phyloP scores from a whole-genome alignment of 148 eudicot species.

The Nepenthes gracilis region DNA sequence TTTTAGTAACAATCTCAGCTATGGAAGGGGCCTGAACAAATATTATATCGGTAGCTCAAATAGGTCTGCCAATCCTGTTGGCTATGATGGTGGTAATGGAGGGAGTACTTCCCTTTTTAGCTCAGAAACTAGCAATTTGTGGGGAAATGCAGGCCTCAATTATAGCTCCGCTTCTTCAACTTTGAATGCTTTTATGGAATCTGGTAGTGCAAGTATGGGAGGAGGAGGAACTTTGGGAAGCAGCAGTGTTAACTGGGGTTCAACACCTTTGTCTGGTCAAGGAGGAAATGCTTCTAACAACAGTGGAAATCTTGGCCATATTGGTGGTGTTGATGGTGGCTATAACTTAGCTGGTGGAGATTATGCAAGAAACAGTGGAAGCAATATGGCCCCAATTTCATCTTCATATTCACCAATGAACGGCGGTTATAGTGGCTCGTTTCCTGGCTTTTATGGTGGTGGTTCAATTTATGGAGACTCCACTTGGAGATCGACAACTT shows the following conservation, averaged over 20 bases:
- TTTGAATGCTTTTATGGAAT: conserved; percentile 22
- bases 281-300: conserved; percentile 23
- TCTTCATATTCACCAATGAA: conserved; percentile 29
- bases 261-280: conserved; percentile 22
- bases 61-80: conserved; percentile 20
- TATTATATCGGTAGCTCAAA: conserved; percentile 21
- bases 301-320: conserved; percentile 40
- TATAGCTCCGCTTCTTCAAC: conserved; percentile 25
- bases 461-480: conserved; percentile 37
- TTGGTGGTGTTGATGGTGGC: conserved; percentile 22
- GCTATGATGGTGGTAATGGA: conserved; percentile 35
- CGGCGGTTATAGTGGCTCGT: conserved; percentile 40
- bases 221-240: conserved; percentile 21
- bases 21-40: conserved; percentile 25
- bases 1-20: conserved; percentile 15
- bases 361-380: conserved; percentile 31
- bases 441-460: conserved; percentile 47
- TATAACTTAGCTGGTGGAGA: conserved; percentile 33
- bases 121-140: conserved; percentile 26
- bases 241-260: conserved; percentile 36
- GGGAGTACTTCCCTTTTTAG: conserved; percentile 36
- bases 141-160: conserved; percentile 34
- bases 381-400: conserved; percentile 27
- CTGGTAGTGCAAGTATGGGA: conserved; percentile 23
- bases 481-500: conserved; percentile 47